Conservation (phyloP, 345 rosid species). For the Triadica sebifera region DNA sequence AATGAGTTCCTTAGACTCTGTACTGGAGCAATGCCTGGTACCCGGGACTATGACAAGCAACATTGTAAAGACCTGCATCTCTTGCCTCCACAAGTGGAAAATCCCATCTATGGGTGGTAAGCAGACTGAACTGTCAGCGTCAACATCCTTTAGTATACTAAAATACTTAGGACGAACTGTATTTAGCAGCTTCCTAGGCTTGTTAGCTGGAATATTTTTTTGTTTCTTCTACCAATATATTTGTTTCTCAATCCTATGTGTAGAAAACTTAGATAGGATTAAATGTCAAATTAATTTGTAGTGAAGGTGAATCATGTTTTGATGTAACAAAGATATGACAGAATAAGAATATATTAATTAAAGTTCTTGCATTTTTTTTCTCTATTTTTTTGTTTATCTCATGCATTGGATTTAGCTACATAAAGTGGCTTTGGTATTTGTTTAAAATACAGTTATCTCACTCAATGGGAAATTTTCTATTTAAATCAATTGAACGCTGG, state of each 20-base stretch:
- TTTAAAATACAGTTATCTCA: too few species aligned
- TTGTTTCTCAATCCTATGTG: conserved; percentile 1
- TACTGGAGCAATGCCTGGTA: conserved; percentile 81
- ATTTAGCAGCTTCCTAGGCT: conserved; percentile 17
- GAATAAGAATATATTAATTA: too few species aligned
- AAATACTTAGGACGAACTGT: neutral
- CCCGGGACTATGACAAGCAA: conserved; percentile 74
- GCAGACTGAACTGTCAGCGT: neutral
- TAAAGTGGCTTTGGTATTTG: too few species aligned
- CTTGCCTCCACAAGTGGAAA: conserved; percentile 78
- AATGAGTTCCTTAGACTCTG: conserved; percentile 80
- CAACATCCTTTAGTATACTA: neutral
- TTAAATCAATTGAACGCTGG: too few species aligned
- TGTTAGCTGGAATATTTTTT: conserved; percentile 8
- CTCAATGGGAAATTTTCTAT: too few species aligned
- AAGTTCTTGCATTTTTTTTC: too few species aligned
- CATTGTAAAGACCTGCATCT: conserved; percentile 85
- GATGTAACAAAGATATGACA: neutral
- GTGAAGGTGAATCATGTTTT: neutral
- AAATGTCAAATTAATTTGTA: neutral
- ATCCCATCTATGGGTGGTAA: conserved; percentile 79
- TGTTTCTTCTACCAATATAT: neutral
- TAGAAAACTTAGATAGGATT: conserved; percentile 10
- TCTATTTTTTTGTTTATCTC: too few species aligned
- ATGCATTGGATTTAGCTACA: too few species aligned